A percentile compares a stretch with the other conserved stretches of the same genome.
Evolutionary conservation across 2,329 filamentous ascomycete species (phyloP).

Genomic region (Sphaerostilbella broomeana): DNA sequence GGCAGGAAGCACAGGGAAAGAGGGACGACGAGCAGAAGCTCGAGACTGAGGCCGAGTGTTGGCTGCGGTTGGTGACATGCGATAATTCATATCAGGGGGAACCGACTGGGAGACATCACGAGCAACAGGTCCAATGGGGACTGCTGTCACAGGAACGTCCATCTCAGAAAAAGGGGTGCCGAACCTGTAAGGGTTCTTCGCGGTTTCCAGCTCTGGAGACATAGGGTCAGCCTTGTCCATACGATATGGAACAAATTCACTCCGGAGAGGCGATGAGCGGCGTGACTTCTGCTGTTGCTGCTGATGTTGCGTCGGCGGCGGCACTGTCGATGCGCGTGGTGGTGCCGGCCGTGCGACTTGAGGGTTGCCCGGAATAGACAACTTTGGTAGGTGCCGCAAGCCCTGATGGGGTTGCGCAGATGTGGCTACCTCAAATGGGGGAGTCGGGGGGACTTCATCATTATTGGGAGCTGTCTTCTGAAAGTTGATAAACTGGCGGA

Average conservation of each 20-base stretch:
- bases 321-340: conserved; percentile 23
- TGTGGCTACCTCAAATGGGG: conserved; percentile 60
- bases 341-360: conserved; percentile 23
- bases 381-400: conserved; percentile 54
- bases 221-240: conserved; percentile 46
- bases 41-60: conserved; percentile 45
- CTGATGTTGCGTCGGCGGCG: conserved; percentile 22
- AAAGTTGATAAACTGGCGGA: conserved; percentile 83
- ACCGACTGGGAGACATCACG: conserved; percentile 84
- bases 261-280: conserved; percentile 17
- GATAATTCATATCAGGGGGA: conserved; percentile 86
- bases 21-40: conserved; percentile 56
- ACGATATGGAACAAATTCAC: conserved; percentile 41
- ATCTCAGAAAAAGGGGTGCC: conserved; percentile 87
- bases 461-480: conserved; percentile 52
- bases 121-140: conserved; percentile 63
- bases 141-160: conserved; percentile 74
- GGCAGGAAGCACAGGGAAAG: conserved; percentile 61
- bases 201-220: conserved; percentile 52
- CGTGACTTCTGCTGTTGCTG: conserved; percentile 16
- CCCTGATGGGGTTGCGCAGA: conserved; percentile 44
- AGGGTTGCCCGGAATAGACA: conserved; percentile 47
- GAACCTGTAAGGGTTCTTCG: conserved; percentile 60
- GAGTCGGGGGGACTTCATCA: conserved; percentile 59
- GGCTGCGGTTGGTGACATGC: conserved; percentile 33